Evolutionary conservation across 306 rosid genomes (phyloP).

Genomic region (Begonia peltatifolia): DNA sequence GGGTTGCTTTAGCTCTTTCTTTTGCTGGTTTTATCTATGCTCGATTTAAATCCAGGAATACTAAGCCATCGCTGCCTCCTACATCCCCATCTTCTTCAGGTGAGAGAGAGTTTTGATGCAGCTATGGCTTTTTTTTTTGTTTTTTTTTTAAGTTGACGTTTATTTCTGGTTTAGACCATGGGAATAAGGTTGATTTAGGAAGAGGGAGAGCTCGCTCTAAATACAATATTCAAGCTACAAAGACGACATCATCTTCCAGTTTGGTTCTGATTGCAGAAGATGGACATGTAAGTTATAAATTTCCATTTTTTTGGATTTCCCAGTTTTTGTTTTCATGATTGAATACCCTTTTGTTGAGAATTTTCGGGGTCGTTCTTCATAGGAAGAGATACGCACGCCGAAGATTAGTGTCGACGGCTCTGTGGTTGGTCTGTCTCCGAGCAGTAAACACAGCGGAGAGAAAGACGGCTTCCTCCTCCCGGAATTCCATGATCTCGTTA

Average conservation of each 20-base stretch:
- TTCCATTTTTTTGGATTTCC: neutral
- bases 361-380: neutral
- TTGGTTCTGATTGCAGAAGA: slow-evolving; percentile 20
- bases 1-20: slow-evolving; percentile 58
- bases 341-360: neutral
- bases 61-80: slow-evolving; percentile 19
- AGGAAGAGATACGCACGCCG: slow-evolving; percentile 43
- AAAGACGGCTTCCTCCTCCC: slow-evolving; percentile 39
- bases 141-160: slow-evolving; percentile 1
- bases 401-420: slow-evolving; percentile 24
- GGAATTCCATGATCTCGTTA: slow-evolving; percentile 33
- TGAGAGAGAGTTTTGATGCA: slow-evolving; percentile 5
- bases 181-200: slow-evolving; percentile 18
- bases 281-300: slow-evolving; percentile 19
- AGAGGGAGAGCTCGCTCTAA: slow-evolving; percentile 12
- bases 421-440: slow-evolving; percentile 21
- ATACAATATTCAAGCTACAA: slow-evolving; percentile 10
- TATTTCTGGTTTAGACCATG: slow-evolving; percentile 19
- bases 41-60: slow-evolving; percentile 30
- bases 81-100: slow-evolving; percentile 33
- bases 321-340: neutral
- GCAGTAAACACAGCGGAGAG: slow-evolving; percentile 21
- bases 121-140: too few relatives aligned
- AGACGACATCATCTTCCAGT: slow-evolving; percentile 21
- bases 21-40: slow-evolving; percentile 59